These are phyloP conservation scores for Salix dunnii DNA, from an alignment of 345 rosid species.

Conservation along the genomic window DNA sequence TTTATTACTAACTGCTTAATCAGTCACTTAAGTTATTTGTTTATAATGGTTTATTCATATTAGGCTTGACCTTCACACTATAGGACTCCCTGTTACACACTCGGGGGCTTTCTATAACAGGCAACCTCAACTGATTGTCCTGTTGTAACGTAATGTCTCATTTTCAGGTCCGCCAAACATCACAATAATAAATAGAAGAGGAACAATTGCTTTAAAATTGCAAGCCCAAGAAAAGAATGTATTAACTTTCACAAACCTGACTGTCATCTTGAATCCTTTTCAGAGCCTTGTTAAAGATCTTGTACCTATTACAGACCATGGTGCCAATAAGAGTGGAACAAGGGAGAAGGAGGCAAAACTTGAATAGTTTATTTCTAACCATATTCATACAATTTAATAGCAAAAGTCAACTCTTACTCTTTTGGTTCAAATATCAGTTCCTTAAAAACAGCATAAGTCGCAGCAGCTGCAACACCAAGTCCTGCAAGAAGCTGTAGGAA, in stretches of 20 bases:
- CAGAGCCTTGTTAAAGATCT: constrained; percentile 74
- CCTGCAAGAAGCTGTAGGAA: constrained; percentile 89
- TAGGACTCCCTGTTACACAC: neutral
- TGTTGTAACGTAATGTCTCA: neutral
- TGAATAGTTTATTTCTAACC: constrained; percentile 12
- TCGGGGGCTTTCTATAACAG: neutral
- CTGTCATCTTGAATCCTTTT: constrained; percentile 88
- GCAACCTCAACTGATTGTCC: constrained; percentile 2
- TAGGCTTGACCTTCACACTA: neutral
- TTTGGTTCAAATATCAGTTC: constrained; percentile 93
- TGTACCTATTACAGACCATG: constrained; percentile 53
- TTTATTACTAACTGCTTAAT: neutral
- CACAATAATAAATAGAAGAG: neutral
- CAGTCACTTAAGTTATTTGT: neutral
- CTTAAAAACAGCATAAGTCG: constrained; percentile 82
- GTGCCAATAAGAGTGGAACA: constrained; percentile 10
- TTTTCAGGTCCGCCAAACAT: neutral
- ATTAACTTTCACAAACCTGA: constrained; percentile 53
- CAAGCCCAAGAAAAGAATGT: neutral
- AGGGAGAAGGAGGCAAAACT: neutral
- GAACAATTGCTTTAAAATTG: neutral
- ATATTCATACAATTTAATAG: constrained; percentile 2
- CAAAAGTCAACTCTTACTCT: constrained; percentile 52
- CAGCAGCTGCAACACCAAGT: constrained; percentile 88
- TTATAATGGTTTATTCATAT: neutral